These are phyloP conservation scores for Sphaceloma murrayae DNA, from an alignment of 2,329 filamentous ascomycete species.

Conservation along the genomic window DNA sequence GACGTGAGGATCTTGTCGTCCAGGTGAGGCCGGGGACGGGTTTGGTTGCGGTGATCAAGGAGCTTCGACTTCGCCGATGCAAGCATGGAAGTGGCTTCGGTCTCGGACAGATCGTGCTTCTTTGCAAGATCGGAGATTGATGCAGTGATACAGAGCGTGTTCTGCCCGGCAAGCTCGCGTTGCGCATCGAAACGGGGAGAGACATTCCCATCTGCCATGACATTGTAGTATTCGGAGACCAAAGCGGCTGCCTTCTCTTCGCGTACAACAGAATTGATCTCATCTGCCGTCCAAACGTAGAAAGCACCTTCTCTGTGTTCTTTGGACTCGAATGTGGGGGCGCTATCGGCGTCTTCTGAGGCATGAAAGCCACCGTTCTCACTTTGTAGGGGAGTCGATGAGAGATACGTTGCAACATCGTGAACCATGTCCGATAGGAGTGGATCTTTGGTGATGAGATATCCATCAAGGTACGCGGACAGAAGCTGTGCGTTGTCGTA, in stretches of 20 bases:
- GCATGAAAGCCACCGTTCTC: constrained; percentile 69
- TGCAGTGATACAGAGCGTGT: constrained; percentile 66
- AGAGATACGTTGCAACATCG: constrained; percentile 81
- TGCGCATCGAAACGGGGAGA: constrained; percentile 72
- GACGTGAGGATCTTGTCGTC: constrained; percentile 83
- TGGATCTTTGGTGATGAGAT: constrained; percentile 55
- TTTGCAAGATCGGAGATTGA: constrained; percentile 60
- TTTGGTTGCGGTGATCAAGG: constrained; percentile 59
- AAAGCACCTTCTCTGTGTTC: constrained; percentile 87
- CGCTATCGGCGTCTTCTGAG: constrained; percentile 83
- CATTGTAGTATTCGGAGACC: constrained; percentile 74
- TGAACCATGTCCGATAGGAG: constrained; percentile 71
- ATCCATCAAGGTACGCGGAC: constrained; percentile 76
- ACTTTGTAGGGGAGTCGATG: constrained; percentile 57
- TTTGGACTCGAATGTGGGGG: constrained; percentile 60
- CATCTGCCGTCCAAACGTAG: constrained; percentile 85
- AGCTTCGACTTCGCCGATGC: constrained; percentile 58
- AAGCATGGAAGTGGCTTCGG: constrained; percentile 60
- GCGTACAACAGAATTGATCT: constrained; percentile 64
- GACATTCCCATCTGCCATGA: constrained; percentile 77
- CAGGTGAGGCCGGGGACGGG: constrained; percentile 64
- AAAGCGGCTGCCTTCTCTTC: constrained; percentile 60
- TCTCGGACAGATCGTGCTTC: constrained; percentile 62
- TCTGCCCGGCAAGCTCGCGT: constrained; percentile 91
- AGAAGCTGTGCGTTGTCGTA: constrained; percentile 85